phyloP scores from a whole-genome alignment of 805 yeast genomes.

The Zygoascus bituminiphila region DNA sequence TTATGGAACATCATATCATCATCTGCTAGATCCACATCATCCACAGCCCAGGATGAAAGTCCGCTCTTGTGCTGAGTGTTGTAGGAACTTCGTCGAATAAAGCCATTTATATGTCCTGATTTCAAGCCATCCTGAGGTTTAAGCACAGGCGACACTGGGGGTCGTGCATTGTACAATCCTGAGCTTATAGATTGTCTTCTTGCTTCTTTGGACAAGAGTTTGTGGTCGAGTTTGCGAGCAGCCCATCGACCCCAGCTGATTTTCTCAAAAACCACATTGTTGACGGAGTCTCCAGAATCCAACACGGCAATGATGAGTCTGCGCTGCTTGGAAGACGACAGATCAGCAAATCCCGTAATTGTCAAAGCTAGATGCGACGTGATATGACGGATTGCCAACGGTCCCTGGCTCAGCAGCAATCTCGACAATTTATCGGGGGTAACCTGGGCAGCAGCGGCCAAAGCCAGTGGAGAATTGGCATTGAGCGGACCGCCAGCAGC shows the following conservation, averaged over 20 bases:
- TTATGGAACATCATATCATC: slow-evolving; percentile 28
- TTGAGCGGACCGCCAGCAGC: slow-evolving; percentile 22
- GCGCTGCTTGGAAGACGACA: slow-evolving; percentile 82
- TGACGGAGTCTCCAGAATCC: slow-evolving; percentile 51
- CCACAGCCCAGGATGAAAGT: slow-evolving; percentile 16
- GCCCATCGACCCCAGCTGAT: slow-evolving; percentile 99
- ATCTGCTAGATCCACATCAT: slow-evolving; percentile 27
- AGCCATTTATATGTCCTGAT: not conserved
- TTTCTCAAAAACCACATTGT: slow-evolving; percentile 59
- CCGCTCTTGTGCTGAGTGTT: slow-evolving; percentile 6
- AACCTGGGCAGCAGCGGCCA: slow-evolving; percentile 78
- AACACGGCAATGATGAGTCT: slow-evolving; percentile 83
- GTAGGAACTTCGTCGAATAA: not conserved
- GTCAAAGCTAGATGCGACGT: slow-evolving; percentile 68
- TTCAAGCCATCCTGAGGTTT: slow-evolving; percentile 26
- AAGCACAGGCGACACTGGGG: slow-evolving; percentile 30
- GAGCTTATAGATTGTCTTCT: slow-evolving; percentile 22
- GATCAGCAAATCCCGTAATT: slow-evolving; percentile 68
- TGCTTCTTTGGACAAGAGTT: slow-evolving; percentile 3
- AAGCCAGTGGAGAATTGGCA: slow-evolving; percentile 80
- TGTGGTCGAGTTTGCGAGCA: slow-evolving; percentile 38
- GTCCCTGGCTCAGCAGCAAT: slow-evolving; percentile 65
- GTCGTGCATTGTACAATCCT: slow-evolving; percentile 13
- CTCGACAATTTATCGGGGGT: slow-evolving; percentile 72
- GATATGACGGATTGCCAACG: slow-evolving; percentile 82